phyloP scores from a whole-genome alignment of 768 basidiomycete genomes.

The Filobasidium wieringae region DNA sequence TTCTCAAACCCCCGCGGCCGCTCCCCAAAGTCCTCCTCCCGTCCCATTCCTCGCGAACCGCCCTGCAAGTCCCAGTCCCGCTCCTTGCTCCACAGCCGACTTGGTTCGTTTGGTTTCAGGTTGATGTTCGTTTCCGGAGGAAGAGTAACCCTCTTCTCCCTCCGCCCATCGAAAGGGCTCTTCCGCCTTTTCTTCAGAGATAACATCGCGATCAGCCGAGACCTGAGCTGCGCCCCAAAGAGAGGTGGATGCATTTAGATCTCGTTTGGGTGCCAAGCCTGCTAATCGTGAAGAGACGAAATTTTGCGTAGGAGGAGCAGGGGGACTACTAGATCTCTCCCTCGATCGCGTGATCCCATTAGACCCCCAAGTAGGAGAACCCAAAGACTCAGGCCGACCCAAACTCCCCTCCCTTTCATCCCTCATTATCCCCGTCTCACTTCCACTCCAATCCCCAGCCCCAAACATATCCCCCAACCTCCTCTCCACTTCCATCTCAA shows the following conservation, averaged over 20 bases:
- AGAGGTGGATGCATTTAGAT: too few species aligned
- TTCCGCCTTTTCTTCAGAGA: too few species aligned
- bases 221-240: not conserved
- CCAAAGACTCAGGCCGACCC: not conserved
- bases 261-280: not conserved
- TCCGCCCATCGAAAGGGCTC: slow-evolving; percentile 16
- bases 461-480: slow-evolving; percentile 6
- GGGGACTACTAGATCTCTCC: not conserved
- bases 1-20: slow-evolving; percentile 5
- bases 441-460: not conserved
- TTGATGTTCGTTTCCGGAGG: not conserved
- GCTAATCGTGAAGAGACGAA: not conserved
- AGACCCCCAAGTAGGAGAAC: too few species aligned
- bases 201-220: too few species aligned
- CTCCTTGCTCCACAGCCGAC: not conserved
- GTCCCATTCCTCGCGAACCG: not conserved
- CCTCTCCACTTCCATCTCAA: slow-evolving; percentile 3
- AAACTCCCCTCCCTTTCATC: not conserved
- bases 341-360: too few species aligned
- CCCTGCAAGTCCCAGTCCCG: not conserved
- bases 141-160: slow-evolving; percentile 12
- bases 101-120: not conserved
- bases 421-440: not conserved
- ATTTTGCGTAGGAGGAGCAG: not conserved
- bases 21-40: slow-evolving; percentile 6